These are phyloP conservation scores for Plasmodium coatneyi DNA, from an alignment of 169 alveolate genomes.

Conservation along the genomic window DNA sequence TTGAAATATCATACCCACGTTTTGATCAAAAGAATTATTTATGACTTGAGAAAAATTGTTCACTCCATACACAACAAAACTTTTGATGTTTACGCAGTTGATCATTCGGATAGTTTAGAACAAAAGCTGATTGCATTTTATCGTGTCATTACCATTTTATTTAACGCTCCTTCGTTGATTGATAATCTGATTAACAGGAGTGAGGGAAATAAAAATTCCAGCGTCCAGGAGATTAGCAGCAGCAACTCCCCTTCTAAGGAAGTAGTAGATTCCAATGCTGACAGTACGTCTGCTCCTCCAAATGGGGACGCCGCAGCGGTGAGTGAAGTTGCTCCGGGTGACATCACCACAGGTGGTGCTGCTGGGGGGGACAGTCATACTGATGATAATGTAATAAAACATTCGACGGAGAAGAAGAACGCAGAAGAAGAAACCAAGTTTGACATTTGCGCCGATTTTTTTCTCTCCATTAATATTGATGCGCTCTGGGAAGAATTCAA, in stretches of 20 bases:
- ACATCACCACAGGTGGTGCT: neutral
- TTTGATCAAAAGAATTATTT: constrained; percentile 44
- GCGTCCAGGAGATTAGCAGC: neutral
- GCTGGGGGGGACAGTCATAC: neutral
- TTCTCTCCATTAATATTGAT: constrained; percentile 61
- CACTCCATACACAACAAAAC: constrained; percentile 36
- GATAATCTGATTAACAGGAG: constrained; percentile 28
- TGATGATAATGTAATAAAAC: neutral
- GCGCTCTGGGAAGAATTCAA: constrained; percentile 66
- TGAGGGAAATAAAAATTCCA: neutral
- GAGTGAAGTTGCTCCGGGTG: neutral
- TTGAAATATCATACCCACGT: constrained; percentile 64
- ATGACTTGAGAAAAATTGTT: constrained; percentile 54
- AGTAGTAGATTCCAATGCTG: neutral
- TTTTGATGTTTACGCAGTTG: constrained; percentile 36
- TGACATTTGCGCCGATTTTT: constrained; percentile 62
- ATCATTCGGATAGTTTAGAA: constrained; percentile 70
- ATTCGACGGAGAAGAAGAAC: neutral
- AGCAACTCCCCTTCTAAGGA: neutral
- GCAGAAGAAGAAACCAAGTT: constrained; percentile 55
- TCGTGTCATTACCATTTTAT: constrained; percentile 47
- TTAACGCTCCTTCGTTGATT: constrained; percentile 60
- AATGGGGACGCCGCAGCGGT: neutral
- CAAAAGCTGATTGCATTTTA: constrained; percentile 68
- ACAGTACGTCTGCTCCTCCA: neutral